Conservation (phyloP, 2,329 filamentous ascomycete species). For the Pseudopyricularia cyperi region DNA sequence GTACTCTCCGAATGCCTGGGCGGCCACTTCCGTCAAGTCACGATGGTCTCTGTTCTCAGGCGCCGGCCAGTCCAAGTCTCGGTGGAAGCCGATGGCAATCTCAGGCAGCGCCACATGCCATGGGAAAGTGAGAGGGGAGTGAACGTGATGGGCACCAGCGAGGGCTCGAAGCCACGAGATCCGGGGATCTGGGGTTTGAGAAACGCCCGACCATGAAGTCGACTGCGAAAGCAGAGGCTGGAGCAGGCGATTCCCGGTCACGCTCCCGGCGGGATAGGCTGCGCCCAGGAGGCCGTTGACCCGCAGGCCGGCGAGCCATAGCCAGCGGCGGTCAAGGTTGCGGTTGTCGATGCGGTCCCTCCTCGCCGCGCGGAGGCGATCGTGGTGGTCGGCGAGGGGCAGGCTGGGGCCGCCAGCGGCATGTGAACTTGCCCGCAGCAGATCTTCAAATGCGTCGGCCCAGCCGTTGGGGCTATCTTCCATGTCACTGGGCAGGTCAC, state of each 20-base stretch:
- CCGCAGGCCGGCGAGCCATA: constrained; percentile 1
- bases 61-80: background rate
- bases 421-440: constrained; percentile 30
- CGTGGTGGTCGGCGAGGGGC: constrained; percentile 17
- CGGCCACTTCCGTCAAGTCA: background rate
- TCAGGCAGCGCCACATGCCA: background rate
- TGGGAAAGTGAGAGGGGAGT: background rate
- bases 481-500: constrained; percentile 23
- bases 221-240: background rate
- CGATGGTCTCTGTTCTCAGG: background rate
- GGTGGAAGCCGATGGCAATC: background rate
- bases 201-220: background rate
- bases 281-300: background rate
- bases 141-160: background rate
- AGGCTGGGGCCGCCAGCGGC: constrained; percentile 12
- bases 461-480: constrained; percentile 33
- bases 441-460: constrained; percentile 44
- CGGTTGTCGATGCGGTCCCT: constrained; percentile 11
- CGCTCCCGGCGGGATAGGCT: background rate
- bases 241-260: background rate
- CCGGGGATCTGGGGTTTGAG: background rate
- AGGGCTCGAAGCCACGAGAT: background rate
- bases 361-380: constrained; percentile 12
- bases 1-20: constrained; percentile 1
- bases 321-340: constrained; percentile 2